phyloP scores from a whole-genome alignment of 179 eudicot genomes.

The Nepenthes alata region DNA sequence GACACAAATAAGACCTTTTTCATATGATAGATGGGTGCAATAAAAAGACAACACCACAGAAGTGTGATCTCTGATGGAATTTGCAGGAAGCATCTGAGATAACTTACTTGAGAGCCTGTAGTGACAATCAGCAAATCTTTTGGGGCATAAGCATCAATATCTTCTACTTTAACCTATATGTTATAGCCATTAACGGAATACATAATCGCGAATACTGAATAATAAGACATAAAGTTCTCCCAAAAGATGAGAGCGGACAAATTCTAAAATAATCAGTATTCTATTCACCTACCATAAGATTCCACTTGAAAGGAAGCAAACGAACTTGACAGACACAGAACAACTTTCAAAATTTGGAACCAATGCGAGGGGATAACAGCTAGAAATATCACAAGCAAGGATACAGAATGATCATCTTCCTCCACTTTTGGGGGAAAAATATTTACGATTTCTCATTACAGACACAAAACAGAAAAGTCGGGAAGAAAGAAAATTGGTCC shows the following conservation, averaged over 20 bases:
- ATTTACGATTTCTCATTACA: not conserved
- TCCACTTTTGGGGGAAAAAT: not conserved
- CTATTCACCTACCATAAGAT: too few relatives aligned
- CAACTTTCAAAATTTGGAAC: too few relatives aligned
- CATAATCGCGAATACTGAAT: not conserved
- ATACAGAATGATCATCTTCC: too few relatives aligned
- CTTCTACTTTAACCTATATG: slow-evolving; percentile 78
- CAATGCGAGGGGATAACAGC: too few relatives aligned
- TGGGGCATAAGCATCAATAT: slow-evolving; percentile 93
- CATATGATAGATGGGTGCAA: slow-evolving; percentile 12
- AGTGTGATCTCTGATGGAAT: not conserved
- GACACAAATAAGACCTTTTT: slow-evolving; percentile 40
- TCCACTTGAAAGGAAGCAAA: too few relatives aligned
- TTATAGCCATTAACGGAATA: slow-evolving; percentile 4
- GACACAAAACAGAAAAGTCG: not conserved
- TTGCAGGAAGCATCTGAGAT: slow-evolving; percentile 13
- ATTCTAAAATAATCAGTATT: too few relatives aligned
- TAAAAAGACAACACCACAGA: not conserved
- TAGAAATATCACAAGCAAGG: too few relatives aligned
- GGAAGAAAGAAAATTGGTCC: slow-evolving; percentile 2
- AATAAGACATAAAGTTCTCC: not conserved
- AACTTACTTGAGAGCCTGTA: slow-evolving; percentile 95
- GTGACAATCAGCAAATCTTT: slow-evolving; percentile 89
- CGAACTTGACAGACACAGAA: too few relatives aligned
- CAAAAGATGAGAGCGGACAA: not conserved